Evolutionary conservation across 225 moss, liverwort and hornwort genomes (phyloP).

Genomic region (Bryoerythrophyllum caledonicum): DNA sequence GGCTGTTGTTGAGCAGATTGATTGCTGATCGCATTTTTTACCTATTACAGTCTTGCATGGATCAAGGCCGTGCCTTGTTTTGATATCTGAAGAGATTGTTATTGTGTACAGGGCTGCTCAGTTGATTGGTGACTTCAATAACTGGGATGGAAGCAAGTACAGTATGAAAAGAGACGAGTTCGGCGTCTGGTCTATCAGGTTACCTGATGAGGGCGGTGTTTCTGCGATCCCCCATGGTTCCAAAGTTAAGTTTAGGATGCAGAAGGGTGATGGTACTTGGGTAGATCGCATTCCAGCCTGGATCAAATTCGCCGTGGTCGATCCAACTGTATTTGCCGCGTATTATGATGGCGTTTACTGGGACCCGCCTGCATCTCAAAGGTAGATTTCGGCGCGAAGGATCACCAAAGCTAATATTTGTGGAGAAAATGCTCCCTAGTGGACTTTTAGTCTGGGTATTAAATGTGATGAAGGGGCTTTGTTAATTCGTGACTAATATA

Average conservation of each 20-base stretch:
- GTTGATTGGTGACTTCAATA: conserved; percentile 92
- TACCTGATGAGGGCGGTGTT: conserved; percentile 72
- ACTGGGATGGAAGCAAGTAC: conserved; percentile 77
- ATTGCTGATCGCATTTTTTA: neutral
- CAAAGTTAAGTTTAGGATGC: conserved; percentile 85
- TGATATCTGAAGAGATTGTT: conserved; percentile 21
- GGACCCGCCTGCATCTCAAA: conserved; percentile 86
- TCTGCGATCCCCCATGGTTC: conserved; percentile 80
- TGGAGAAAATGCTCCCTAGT: neutral
- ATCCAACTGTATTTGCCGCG: conserved; percentile 74
- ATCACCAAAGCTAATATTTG: neutral
- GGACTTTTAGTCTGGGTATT: neutral
- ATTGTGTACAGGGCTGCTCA: conserved; percentile 65
- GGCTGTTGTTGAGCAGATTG: neutral
- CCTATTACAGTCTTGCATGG: neutral
- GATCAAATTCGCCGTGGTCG: conserved; percentile 86
- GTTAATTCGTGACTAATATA: neutral
- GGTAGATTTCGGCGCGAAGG: conserved; percentile 29
- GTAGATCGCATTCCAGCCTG: conserved; percentile 89
- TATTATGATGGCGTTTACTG: conserved; percentile 91
- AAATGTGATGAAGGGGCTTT: neutral
- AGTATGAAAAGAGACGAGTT: conserved; percentile 78
- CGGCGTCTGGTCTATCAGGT: conserved; percentile 84
- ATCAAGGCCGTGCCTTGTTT: neutral
- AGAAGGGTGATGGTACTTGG: conserved; percentile 81